Base-by-base conservation (phyloP, 768 basidiomycete genomes). In the Pholiota microspora region DNA sequence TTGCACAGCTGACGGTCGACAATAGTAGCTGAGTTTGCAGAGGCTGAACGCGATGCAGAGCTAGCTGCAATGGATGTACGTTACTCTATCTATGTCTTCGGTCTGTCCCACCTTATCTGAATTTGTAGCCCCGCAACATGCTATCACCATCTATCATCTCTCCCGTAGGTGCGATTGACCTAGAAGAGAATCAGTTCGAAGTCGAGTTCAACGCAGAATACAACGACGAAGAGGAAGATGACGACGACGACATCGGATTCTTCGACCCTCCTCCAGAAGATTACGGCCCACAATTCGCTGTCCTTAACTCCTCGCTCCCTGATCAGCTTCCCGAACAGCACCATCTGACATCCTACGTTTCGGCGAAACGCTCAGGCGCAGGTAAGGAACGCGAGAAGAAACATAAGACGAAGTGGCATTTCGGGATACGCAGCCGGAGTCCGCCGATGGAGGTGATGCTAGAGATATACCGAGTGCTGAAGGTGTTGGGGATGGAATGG, bases 401-500 rank as follows among this genome's bases (percentile, higher is more conserved):
- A 67, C 84, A 88, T 56, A 84, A 88, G 57, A 89, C 89, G 13
- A 88, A 93, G 59, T 98, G 97, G 97, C 97, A 99, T 68, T 99
- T 98, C 65, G 97, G 97, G 7, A 98, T 99, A 35, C 82, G 97
- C 28, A 94, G 92, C 62, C 80, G 95, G 55, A 89, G 86, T 54
- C 92, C 94, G 28, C 97, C 95, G 18, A 96, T 98, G 92, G 97
- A 99, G 70, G 96, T 99, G 21, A 98, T 99, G 95, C 74, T 97
- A 23, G 96, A 98, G 79, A 97, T 99, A 49, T 98, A 99, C 72
- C 77, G 91, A 57, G 97, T 95, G 38, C 73, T 99, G 47, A 88
- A 89, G 72, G 77, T 85, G 56, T 77, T 98, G 16, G 92, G 89
- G 13, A 96, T 98, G 92, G 93, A 99, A 71, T 99, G 97, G 97